Evolutionary conservation across 2,329 filamentous ascomycete genomes (phyloP), one percentile per base, ranked within the genome.

Genomic region (Trichoderma cornu-damae): DNA sequence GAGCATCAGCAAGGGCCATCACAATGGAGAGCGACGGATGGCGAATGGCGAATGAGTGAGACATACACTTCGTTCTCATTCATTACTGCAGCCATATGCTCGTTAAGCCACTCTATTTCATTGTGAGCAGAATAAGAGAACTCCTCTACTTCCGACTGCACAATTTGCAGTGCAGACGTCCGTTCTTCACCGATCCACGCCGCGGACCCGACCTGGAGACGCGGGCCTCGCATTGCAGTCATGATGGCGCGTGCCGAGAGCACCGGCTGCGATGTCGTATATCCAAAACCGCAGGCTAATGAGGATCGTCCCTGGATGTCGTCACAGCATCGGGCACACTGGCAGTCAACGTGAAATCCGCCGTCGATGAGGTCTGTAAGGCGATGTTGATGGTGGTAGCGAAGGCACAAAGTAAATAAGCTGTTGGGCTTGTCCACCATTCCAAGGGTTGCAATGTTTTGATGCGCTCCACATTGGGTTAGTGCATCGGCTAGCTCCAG

Each of bases 51-150:
- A 14, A 28, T n/a, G 12, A 16, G 12, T 34, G 20, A 47, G 37
- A 52, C 69, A 67, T 83, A 96, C 94, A 91, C 83, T 73, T 92
- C 85, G 68, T 91, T 88, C 65, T 87, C 85, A 66, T 86, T 87
- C 70, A 97, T 96, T 67, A 99, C 90, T 62, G 96, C 90, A 49
- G 85, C 84, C 93, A 99, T 96, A 72, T 99, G 94, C 75, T 97
- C 94, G 68, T 99, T 97, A 66, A 99, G 79, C 94, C 94, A 99
- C 70, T 97, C 92, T 68, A 97, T 78, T 72, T 99, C 94, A 73
- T 97, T 96, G 59, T 89, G 85, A 61, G 90, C 92, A 28, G 91
- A 90, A 74, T 89, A 97, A 42, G 89, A 84, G 68, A 97, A 95
- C 74, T 99, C 95, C 64, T 97, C 93, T 55, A 89, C 82, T 72